A percentile compares a stretch with the other conserved stretches of the same genome.
Conservation (phyloP, 2,329 filamentous ascomycete genomes). For the Colletotrichum sp. region DNA sequence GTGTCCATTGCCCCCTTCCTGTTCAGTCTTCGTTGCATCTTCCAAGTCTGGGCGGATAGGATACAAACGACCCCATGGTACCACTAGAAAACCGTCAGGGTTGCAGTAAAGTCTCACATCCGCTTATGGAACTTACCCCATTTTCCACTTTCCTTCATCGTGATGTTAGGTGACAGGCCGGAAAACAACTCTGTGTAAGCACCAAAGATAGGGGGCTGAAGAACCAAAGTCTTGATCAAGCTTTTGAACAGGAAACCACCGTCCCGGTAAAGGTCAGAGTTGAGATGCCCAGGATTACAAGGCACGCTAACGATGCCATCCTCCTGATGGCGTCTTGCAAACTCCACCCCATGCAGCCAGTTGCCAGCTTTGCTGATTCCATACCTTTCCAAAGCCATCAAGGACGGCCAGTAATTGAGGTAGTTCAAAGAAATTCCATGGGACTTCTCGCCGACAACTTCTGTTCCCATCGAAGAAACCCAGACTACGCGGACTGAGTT, state of each 20-base stretch:
- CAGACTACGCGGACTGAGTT: conserved; percentile 35
- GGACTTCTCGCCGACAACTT: conserved; percentile 19
- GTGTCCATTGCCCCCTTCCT: background rate
- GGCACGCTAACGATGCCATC: background rate
- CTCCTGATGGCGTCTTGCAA: conserved; percentile 26
- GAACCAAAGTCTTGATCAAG: background rate
- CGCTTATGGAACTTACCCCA: background rate
- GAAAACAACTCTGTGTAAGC: background rate
- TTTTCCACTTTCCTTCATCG: background rate
- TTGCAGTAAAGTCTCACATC: background rate
- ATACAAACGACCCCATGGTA: conserved; percentile 53
- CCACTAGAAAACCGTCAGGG: conserved; percentile 37
- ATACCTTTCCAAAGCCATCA: conserved; percentile 27
- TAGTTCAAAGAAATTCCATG: background rate
- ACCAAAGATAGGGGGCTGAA: background rate
- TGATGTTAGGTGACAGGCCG: background rate
- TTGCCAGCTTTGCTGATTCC: conserved; percentile 28
- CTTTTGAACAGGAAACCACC: background rate
- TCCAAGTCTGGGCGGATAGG: background rate
- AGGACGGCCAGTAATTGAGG: background rate
- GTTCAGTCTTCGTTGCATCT: background rate
- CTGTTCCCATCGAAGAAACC: conserved; percentile 29
- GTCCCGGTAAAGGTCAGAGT: background rate
- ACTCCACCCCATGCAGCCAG: conserved; percentile 31
- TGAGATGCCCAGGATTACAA: background rate